Conservation (phyloP, 2,329 filamentous ascomycete genomes). For the Venturia nashicola region DNA sequence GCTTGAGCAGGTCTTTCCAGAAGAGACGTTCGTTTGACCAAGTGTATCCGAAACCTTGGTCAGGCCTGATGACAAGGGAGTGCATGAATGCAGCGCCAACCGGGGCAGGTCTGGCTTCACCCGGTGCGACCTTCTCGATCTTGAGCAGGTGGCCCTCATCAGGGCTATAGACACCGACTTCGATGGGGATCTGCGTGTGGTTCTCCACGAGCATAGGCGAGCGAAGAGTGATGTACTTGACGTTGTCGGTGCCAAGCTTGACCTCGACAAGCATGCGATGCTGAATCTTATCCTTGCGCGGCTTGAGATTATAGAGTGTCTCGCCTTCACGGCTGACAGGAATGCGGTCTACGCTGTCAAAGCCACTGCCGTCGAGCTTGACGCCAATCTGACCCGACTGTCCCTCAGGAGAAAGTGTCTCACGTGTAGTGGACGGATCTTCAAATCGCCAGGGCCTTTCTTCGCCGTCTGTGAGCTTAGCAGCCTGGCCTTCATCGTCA, state of each 20-base stretch:
- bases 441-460: conserved; percentile 95
- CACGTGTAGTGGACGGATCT: conserved; percentile 90
- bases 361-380: conserved; percentile 82
- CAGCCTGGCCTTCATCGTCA: conserved; percentile 56
- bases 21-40: conserved; percentile 86
- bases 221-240: conserved; percentile 94
- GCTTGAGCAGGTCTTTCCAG: conserved; percentile 83
- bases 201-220: conserved; percentile 91
- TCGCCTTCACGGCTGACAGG: conserved; percentile 92
- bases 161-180: conserved; percentile 80
- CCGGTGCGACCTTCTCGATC: conserved; percentile 93
- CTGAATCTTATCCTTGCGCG: conserved; percentile 70
- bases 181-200: conserved; percentile 89
- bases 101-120: conserved; percentile 77
- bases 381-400: conserved; percentile 69
- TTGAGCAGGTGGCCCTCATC: conserved; percentile 87
- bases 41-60: conserved; percentile 90
- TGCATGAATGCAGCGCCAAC: conserved; percentile 89
- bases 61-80: conserved; percentile 74
- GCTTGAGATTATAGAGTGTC: conserved; percentile 74
- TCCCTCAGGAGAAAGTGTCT: conserved; percentile 76
- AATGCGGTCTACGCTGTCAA: conserved; percentile 80
- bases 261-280: conserved; percentile 91
- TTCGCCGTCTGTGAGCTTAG: conserved; percentile 74
- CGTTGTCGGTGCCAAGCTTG: conserved; percentile 76